These are phyloP conservation scores for Entomortierella chlamydospora DNA, from an alignment of 192 early-diverging fungal species.

Conservation along the genomic window DNA sequence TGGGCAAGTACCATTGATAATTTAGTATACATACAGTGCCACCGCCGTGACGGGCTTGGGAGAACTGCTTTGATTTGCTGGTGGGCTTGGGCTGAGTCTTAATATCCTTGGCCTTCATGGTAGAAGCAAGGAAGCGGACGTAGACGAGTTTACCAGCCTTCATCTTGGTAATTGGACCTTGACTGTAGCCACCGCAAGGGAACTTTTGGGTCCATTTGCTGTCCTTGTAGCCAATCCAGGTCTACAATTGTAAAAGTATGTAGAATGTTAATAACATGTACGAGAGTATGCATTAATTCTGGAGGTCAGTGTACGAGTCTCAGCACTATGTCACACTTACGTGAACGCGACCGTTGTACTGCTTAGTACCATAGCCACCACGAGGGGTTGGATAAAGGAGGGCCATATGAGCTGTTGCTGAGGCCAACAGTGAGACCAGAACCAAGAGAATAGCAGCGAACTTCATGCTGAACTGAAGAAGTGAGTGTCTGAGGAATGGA, in stretches of 20 bases:
- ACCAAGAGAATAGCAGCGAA: slow-evolving; percentile 22
- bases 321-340: slow-evolving; percentile 7
- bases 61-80: slow-evolving; percentile 29
- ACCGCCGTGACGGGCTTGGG: slow-evolving; percentile 69
- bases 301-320: no score
- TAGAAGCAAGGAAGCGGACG: slow-evolving; percentile 59
- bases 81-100: slow-evolving; percentile 47
- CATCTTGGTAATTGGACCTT: slow-evolving; percentile 54
- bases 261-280: neutral
- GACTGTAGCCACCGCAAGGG: slow-evolving; percentile 57
- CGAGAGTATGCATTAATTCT: no score
- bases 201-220: slow-evolving; percentile 26
- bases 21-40: slow-evolving; percentile 50
- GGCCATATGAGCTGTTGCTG: slow-evolving; percentile 38
- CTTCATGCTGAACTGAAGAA: slow-evolving; percentile 26
- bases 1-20: no score
- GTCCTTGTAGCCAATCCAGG: slow-evolving; percentile 50
- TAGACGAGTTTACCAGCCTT: slow-evolving; percentile 61
- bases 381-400: slow-evolving; percentile 48
- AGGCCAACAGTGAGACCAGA: slow-evolving; percentile 31
- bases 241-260: slow-evolving; percentile 10
- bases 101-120: slow-evolving; percentile 28
- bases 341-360: slow-evolving; percentile 40
- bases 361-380: slow-evolving; percentile 28
- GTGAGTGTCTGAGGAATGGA: neutral